Base-by-base conservation (phyloP, 1,284 basidiomycete species). In the Trametes pubescens region DNA sequence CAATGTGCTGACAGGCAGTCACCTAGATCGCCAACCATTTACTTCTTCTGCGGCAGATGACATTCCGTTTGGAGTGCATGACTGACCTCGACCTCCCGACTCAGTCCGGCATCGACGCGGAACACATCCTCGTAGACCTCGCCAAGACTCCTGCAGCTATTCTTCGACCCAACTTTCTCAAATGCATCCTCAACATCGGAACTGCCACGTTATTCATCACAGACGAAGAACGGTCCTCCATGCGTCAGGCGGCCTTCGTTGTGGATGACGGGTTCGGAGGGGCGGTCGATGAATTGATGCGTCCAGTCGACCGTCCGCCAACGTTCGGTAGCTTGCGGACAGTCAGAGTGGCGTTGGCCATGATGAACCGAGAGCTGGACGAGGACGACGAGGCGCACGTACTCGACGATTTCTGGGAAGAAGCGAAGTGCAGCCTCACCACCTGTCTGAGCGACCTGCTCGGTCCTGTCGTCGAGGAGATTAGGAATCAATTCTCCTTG, bases 11-110 rank as follows among this genome's bases (percentile, higher is more conserved):
- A 51, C 44, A 16, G 2, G 14, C 13, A 34, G 29, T 8, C 44
- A 32, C 22, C 24, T 61, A 92, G 89, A 88, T 91, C 47, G 80
- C 89, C 22, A 88, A 90, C 67, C 86, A 88, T 69, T 76, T 90
- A 4, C 75, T 91, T 22, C 80, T 89, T 14, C 75, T 90, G 29
- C 84, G 84, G 10, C 88, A 90, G 74, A 81, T 90, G 74, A 83
- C 84, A 0, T 84, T 84, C 62, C 84, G 89, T 10, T 77, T 91
- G 10, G 84, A 84, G 65, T 88, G 87, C 78, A 87, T 89, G 73
- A 83, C 82, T 24, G 86, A 87, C 49, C 82, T 84, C 62, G 80
- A 86, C 40, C 79, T 84, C 6, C 90, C 90, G 0, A 82, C 84
- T 32, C 84, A 83, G 66, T 84, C 86, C 0, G 86, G 84, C 2